Base-by-base conservation (phyloP, 257 asterid species). In the Capsicum rhomboideum region DNA sequence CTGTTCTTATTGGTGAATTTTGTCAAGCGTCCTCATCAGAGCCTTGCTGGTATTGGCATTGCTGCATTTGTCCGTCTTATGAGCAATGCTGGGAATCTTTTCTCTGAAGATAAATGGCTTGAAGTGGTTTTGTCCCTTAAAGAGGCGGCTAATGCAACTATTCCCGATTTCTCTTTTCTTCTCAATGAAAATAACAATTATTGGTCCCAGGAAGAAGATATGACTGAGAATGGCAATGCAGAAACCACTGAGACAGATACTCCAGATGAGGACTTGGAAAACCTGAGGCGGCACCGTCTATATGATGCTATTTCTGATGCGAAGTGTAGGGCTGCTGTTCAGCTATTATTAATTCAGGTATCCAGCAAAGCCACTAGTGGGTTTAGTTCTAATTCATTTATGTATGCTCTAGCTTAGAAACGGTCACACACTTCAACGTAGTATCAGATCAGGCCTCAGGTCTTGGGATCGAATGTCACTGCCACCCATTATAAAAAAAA, bases 51-150 rank as follows among this genome's bases (percentile, higher is more conserved):
- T 83, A 93, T 97, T 63, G 99, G 99, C 55, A 95, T 95, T 90
- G 97, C 99, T 86, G 99, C 99, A 84, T 97, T 95, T 90, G 99
- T 97, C 88, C 99, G 99, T 83, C 89, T 97, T 88, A 93, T 97
- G 98, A 95, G 97, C 93, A 92, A 93, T 87, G 97, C 99, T 37
- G 99, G 98, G 85, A 92, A 90, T 84, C 90, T 95, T 89, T 95
- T 97, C 87, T 85, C 95, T 78, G 99, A 95, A 87, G 97, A 97
- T 86, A 95, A 95, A 90, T 95, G 99, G 99, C 89, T 89, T 21
- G 97, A 95, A 63, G 98, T 95, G 84, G 99, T 97, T 85, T 85
- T 92, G 40, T 92, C 97, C 87, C 95, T 97, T 83, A 93, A 93
- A 89, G 98, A 91, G 85, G 99, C 93, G 4, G 91, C 98, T 55